Conservation (phyloP, 148 eudicot species). For the Euryodendron excelsum region DNA sequence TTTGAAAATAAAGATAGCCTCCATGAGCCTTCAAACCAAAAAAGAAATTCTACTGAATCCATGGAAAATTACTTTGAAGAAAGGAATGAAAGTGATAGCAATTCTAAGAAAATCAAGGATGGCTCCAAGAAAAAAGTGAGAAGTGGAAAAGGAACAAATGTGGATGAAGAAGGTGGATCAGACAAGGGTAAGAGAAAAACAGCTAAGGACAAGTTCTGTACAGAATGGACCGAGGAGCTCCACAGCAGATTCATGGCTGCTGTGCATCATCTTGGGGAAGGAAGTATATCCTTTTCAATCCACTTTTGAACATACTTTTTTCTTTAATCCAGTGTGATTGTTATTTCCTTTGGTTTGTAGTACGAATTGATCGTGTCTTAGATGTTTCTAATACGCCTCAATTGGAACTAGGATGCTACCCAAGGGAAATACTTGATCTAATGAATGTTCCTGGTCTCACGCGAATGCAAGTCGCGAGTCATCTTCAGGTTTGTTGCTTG, state of each 20-base stretch:
- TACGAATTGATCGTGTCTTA: not conserved
- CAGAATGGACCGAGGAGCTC: conserved; percentile 11
- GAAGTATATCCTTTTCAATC: conserved; percentile 5
- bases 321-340: not conserved
- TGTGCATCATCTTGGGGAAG: conserved; percentile 16
- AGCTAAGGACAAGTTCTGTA: not conserved
- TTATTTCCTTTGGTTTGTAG: not conserved
- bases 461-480: conserved; percentile 20
- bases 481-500: conserved; percentile 16
- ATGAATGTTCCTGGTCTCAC: conserved; percentile 20
- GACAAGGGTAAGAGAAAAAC: too few relatives aligned
- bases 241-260: conserved; percentile 15
- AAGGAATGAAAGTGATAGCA: not conserved
- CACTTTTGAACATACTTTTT: not conserved
- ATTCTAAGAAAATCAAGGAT: not conserved
- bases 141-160: not conserved
- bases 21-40: not conserved
- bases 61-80: not conserved
- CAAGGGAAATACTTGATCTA: conserved; percentile 9
- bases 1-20: not conserved
- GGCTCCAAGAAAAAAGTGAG: not conserved
- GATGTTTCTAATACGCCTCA: not conserved
- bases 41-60: not conserved
- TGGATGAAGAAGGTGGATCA: not conserved
- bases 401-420: conserved; percentile 16